These are phyloP conservation scores for Lolium perenne DNA, from an alignment of 176 grass and related monocot species.

Conservation along the genomic window DNA sequence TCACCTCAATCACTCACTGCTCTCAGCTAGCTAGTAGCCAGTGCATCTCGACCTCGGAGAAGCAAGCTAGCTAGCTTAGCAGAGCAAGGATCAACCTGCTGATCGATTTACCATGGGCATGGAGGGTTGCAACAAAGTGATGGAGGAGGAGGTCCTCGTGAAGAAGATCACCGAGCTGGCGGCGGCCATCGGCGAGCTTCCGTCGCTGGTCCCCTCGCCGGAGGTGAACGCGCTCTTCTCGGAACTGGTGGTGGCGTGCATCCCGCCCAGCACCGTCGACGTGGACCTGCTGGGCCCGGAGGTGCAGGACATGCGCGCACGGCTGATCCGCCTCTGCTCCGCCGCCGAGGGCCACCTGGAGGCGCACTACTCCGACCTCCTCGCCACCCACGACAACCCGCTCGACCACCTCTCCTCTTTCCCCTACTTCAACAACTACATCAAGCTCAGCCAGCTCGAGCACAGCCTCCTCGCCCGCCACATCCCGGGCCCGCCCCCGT, in stretches of 20 bases:
- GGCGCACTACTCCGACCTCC: slow-evolving; percentile 79
- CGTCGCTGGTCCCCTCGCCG: slow-evolving; percentile 60
- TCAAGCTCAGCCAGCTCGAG: slow-evolving; percentile 77
- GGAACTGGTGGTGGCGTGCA: slow-evolving; percentile 67
- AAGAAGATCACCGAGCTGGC: slow-evolving; percentile 62
- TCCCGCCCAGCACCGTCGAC: slow-evolving; percentile 65
- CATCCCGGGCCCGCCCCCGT: slow-evolving; percentile 39
- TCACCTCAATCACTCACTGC: neutral
- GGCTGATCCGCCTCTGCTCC: slow-evolving; percentile 65
- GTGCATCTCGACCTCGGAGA: neutral
- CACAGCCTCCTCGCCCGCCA: slow-evolving; percentile 60
- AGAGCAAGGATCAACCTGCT: neutral
- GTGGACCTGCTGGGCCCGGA: slow-evolving; percentile 52
- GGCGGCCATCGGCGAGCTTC: slow-evolving; percentile 53
- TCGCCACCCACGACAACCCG: slow-evolving; percentile 71
- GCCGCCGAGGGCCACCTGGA: slow-evolving; percentile 79
- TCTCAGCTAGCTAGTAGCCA: neutral
- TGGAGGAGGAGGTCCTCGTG: slow-evolving; percentile 52
- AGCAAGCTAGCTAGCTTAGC: neutral
- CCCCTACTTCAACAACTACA: slow-evolving; percentile 87
- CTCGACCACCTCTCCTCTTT: slow-evolving; percentile 66
- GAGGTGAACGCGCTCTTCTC: slow-evolving; percentile 89
- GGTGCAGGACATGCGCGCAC: slow-evolving; percentile 65
- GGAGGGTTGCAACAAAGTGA: neutral
- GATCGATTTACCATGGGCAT: slow-evolving; percentile 9